These are phyloP conservation scores for Pistacia atlantica DNA, from an alignment of 345 rosid species.

Conservation along the genomic window DNA sequence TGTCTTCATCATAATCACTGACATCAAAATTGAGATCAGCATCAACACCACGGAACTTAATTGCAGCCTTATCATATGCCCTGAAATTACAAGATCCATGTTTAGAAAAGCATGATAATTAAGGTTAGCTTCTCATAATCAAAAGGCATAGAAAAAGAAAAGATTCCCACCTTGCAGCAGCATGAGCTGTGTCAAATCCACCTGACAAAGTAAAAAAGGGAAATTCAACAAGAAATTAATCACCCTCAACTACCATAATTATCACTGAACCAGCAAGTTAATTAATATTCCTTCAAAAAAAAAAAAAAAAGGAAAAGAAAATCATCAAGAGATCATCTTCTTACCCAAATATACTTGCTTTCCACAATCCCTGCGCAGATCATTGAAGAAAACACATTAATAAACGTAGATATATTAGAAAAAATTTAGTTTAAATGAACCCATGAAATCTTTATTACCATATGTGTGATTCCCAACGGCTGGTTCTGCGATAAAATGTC, in stretches of 20 bases:
- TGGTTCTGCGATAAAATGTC: constrained; percentile 95
- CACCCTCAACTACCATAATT: no score
- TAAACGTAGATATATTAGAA: background rate
- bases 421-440: background rate
- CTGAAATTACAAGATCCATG: constrained; percentile 27
- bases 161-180: constrained; percentile 77
- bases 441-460: constrained; percentile 45
- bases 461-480: constrained; percentile 99
- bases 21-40: constrained; percentile 66
- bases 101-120: background rate
- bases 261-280: no score
- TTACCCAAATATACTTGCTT: constrained; percentile 75
- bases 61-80: constrained; percentile 78
- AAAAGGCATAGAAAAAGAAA: background rate
- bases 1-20: constrained; percentile 58
- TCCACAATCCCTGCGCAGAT: constrained; percentile 67
- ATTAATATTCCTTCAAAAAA: no score
- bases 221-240: no score
- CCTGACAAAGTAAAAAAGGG: constrained; percentile 39
- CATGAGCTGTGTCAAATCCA: constrained; percentile 95
- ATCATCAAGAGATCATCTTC: background rate
- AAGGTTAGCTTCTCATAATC: background rate
- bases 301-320: background rate
- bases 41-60: constrained; percentile 69
- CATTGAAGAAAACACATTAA: background rate